Conservation (phyloP, 179 eudicot species). For the Nepenthes alata region DNA sequence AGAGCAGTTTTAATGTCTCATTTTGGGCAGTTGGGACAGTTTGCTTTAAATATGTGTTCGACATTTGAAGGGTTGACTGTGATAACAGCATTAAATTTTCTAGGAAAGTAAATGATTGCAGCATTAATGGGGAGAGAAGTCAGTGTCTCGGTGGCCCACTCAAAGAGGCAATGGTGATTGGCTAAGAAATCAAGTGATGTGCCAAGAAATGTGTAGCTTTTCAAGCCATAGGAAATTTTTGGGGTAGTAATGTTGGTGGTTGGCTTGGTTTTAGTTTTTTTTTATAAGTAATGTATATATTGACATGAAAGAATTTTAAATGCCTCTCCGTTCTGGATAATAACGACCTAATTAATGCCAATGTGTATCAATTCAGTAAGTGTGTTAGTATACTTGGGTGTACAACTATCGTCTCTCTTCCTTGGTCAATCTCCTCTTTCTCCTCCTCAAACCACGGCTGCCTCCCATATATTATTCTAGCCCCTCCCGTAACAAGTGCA, state of each 20-base stretch:
- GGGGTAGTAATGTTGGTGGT: neutral
- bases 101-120: conserved; percentile 44
- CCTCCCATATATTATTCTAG: too few relatives aligned
- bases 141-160: conserved; percentile 55
- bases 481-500: too few relatives aligned
- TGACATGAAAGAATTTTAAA: too few relatives aligned
- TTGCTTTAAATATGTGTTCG: conserved; percentile 61
- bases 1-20: conserved; percentile 34
- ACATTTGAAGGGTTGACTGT: conserved; percentile 62
- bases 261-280: neutral
- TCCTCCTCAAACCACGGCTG: too few relatives aligned
- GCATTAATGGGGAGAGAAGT: conserved; percentile 41
- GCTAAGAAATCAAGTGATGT: conserved; percentile 42
- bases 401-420: too few relatives aligned
- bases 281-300: too few relatives aligned
- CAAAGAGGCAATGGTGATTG: conserved; percentile 62
- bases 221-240: conserved; percentile 27
- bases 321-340: too few relatives aligned
- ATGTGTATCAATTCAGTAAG: too few relatives aligned
- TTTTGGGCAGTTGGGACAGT: conserved; percentile 64
- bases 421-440: too few relatives aligned
- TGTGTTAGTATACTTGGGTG: too few relatives aligned
- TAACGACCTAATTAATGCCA: too few relatives aligned
- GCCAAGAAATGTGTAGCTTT: conserved; percentile 50
- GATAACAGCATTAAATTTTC: conserved; percentile 36